Evolutionary conservation across 192 early-diverging fungal genomes (phyloP), one percentile per base, ranked within the genome.

Genomic region (Podila verticillata): DNA sequence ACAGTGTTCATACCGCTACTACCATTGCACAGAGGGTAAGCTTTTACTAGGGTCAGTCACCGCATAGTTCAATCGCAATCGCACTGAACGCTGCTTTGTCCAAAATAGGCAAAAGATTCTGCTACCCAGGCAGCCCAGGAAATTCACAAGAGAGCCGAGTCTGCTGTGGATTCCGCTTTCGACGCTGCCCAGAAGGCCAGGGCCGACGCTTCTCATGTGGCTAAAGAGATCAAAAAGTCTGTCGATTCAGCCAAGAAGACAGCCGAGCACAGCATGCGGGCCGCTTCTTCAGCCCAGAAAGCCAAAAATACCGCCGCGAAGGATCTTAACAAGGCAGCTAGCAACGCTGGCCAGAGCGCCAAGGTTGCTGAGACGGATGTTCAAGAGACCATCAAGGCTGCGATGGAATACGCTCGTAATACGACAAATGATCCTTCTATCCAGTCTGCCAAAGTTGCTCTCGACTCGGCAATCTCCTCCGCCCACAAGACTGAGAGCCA

Each of bases 311-410:
- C 69, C 26, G 48, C 35, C 8, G 51, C 28, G 24, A 71, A 63
- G 24, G 61, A 63, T 28, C 32, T 63, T n/a, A 8, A n/a, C 22
- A 26, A 54, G 51, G 51, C 24, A 54, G n/a, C 51, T 8, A n/a
- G 22, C 51, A 26, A 24, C 8, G 24, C 51, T 6, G 22, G 24
- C 8, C 51, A 54, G 20, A 26, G 51, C 51, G 20, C 3, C 22
- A 54, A 54, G 12, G 69, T 49, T 26, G 61, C 61, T 29, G 61
- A 63, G 26, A 62, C 63, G 2, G 69, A 59, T 3, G 31, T 47
- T 30, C 39, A 63, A 19, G 61, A 34, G 7, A 51, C 69, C 2
- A 57, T 47, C 49, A 26, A 63, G 39, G 69, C 35, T 8, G 69
- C 69, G 10, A 31, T 36, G 22, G 57, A 62, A 19, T 70, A 70